Evolutionary conservation across 257 asterid species (phyloP).

Genomic region (Rehmannia glutinosa): DNA sequence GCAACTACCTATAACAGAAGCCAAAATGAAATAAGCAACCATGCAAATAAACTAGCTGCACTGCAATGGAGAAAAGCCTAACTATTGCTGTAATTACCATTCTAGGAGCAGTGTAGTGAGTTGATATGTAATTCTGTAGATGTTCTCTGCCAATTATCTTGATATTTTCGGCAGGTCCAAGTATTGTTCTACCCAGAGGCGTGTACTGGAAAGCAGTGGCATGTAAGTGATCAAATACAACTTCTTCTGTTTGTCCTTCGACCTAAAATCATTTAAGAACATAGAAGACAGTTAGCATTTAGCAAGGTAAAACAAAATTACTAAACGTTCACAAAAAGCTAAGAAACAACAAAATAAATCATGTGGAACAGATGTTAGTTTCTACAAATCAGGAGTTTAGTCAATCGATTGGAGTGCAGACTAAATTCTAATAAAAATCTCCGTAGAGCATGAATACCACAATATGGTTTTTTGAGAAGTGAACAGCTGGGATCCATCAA

Average conservation of each 20-base stretch:
- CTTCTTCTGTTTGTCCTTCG: conserved; percentile 79
- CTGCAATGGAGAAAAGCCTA: neutral
- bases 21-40: neutral
- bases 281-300: neutral
- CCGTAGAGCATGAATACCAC: no score
- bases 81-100: conserved; percentile 33
- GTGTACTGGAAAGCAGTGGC: conserved; percentile 89
- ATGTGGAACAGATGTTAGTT: no score
- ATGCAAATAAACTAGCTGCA: neutral
- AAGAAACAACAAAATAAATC: neutral
- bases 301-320: neutral
- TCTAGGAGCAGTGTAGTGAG: conserved; percentile 83
- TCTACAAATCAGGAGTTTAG: no score
- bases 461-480: neutral
- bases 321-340: neutral
- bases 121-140: conserved; percentile 53
- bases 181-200: conserved; percentile 79
- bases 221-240: conserved; percentile 83
- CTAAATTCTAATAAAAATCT: neutral
- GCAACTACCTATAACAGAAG: conserved; percentile 51
- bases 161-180: conserved; percentile 80
- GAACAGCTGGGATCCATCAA: neutral
- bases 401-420: neutral
- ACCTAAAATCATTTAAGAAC: conserved; percentile 39
- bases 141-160: conserved; percentile 48